These are phyloP conservation scores for Dichotomocladium elegans DNA, from an alignment of 371 early-diverging fungal species.

Conservation along the genomic window DNA sequence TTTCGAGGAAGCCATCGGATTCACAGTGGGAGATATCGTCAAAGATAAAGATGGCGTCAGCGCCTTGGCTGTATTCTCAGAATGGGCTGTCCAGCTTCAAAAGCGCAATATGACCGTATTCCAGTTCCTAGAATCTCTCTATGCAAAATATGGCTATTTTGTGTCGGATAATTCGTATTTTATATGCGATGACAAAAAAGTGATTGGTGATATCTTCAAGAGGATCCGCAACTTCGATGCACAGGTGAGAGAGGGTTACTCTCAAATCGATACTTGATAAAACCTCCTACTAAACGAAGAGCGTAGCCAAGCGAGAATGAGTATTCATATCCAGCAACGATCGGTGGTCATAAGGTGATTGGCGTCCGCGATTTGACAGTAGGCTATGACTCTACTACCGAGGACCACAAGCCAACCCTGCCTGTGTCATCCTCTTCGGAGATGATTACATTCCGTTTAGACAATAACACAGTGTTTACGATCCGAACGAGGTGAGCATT, in stretches of 20 bases:
- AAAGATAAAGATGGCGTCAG: constrained; percentile 86
- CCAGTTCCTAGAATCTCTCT: constrained; percentile 69
- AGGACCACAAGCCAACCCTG: constrained; percentile 63
- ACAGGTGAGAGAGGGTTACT: constrained; percentile 14
- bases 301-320: too few species aligned
- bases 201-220: constrained; percentile 68
- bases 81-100: constrained; percentile 71
- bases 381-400: constrained; percentile 77
- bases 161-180: constrained; percentile 87
- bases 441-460: constrained; percentile 89
- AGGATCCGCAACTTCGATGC: constrained; percentile 76
- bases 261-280: too few species aligned
- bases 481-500: constrained; percentile 68
- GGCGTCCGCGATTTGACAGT: constrained; percentile 85
- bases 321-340: constrained; percentile 65
- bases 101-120: constrained; percentile 57
- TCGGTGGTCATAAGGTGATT: constrained; percentile 68
- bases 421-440: constrained; percentile 81
- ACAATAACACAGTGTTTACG: constrained; percentile 70
- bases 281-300: too few species aligned
- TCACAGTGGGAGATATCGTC: constrained; percentile 72
- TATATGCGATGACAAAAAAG: constrained; percentile 74
- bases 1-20: constrained; percentile 95
- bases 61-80: constrained; percentile 82
- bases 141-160: constrained; percentile 84